These are phyloP conservation scores for Aphanomyces euteiches DNA, from an alignment of 352 stramenopile genomes.

Conservation along the genomic window DNA sequence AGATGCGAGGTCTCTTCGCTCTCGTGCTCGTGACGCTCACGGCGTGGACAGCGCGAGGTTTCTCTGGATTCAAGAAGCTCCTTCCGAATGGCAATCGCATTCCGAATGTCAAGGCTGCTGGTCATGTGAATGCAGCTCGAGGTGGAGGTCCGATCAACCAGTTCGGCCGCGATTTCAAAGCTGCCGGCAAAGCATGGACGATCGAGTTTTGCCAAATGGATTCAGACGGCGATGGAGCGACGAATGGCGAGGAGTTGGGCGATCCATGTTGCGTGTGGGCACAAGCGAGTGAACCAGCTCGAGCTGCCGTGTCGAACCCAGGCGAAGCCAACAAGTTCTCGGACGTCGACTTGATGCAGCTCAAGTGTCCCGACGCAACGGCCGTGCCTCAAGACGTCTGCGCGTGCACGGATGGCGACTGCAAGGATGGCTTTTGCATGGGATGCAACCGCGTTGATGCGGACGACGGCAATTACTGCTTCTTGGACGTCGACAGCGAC, in stretches of 20 bases:
- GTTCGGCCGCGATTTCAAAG: constrained; percentile 28
- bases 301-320: constrained; percentile 35
- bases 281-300: neutral
- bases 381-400: neutral
- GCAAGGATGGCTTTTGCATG: neutral
- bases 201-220: constrained; percentile 26
- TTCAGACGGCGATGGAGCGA: constrained; percentile 30
- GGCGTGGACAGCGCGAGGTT: too few species aligned
- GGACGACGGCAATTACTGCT: neutral
- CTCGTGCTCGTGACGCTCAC: too few species aligned
- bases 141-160: neutral
- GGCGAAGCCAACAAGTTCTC: constrained; percentile 45
- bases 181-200: constrained; percentile 10
- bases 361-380: constrained; percentile 33
- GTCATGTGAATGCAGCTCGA: too few species aligned
- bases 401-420: neutral
- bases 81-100: too few species aligned
- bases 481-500: neutral
- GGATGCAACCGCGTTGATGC: neutral
- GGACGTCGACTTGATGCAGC: constrained; percentile 33
- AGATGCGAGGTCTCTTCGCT: too few species aligned
- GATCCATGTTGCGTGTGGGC: constrained; percentile 29
- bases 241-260: constrained; percentile 31
- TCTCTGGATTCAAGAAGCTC: too few species aligned
- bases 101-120: too few species aligned